These are phyloP conservation scores for Fusarium dimerum DNA, from an alignment of 2,329 filamentous ascomycete species.

Conservation along the genomic window DNA sequence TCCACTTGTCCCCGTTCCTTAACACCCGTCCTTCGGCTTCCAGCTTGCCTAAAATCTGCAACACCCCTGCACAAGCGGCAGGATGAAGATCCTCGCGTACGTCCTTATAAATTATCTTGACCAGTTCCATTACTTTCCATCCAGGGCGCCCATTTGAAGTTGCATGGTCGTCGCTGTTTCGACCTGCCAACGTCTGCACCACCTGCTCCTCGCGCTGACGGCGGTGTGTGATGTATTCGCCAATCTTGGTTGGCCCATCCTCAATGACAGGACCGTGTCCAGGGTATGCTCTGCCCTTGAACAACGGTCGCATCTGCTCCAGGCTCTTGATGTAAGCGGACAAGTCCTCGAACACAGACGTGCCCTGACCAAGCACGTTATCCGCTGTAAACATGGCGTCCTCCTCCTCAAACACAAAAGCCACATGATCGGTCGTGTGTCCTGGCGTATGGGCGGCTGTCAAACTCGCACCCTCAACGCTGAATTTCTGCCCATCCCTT, in stretches of 20 bases:
- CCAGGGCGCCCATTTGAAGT: constrained; percentile 30
- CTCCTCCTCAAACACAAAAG: constrained; percentile 74
- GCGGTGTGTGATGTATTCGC: constrained; percentile 82
- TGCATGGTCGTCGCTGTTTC: constrained; percentile 35
- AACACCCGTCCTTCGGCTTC: constrained; percentile 68
- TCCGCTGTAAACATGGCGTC: constrained; percentile 86
- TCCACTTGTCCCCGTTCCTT: constrained; percentile 35
- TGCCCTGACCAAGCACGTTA: constrained; percentile 85
- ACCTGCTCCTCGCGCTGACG: constrained; percentile 79
- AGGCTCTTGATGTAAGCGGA: constrained; percentile 68
- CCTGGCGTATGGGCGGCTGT: constrained; percentile 63
- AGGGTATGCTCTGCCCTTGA: constrained; percentile 74
- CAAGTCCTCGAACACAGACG: constrained; percentile 81
- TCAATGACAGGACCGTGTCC: constrained; percentile 82
- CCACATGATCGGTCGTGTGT: constrained; percentile 82
- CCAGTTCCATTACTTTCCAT: constrained; percentile 78
- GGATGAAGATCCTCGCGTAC: constrained; percentile 74
- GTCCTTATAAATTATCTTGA: constrained; percentile 83
- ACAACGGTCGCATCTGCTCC: constrained; percentile 65
- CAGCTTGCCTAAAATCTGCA: constrained; percentile 81
- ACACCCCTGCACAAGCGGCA: constrained; percentile 74
- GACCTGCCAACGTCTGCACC: constrained; percentile 55
- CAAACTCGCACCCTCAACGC: constrained; percentile 63
- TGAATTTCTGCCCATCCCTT: constrained; percentile 54
- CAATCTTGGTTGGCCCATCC: constrained; percentile 69